Conservation (phyloP, 805 yeast genomes). For the Torulaspora gathmanii region DNA sequence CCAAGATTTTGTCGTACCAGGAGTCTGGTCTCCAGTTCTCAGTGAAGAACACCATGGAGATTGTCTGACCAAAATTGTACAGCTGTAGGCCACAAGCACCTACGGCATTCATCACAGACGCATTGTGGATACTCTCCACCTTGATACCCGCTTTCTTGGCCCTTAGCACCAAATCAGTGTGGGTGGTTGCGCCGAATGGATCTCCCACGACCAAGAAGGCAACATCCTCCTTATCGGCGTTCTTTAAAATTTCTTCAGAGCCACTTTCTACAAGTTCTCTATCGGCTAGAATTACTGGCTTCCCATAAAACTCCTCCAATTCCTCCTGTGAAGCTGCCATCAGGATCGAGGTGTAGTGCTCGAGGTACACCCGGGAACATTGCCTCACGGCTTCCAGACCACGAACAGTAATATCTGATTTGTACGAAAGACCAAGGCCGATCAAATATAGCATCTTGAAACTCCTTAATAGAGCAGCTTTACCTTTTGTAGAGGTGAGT, state of each 20-base stretch:
- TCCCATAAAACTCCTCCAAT: constrained; percentile 79
- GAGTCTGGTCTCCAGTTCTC: constrained; percentile 96
- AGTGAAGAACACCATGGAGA: constrained; percentile 93
- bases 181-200: constrained; percentile 97
- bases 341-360: constrained; percentile 89
- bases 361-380: constrained; percentile 88
- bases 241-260: constrained; percentile 72
- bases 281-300: constrained; percentile 82
- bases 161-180: constrained; percentile 86
- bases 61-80: constrained; percentile 94
- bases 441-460: constrained; percentile 74
- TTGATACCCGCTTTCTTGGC: constrained; percentile 80
- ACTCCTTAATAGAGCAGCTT: neutral
- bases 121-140: constrained; percentile 85
- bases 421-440: constrained; percentile 88
- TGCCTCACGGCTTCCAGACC: constrained; percentile 80
- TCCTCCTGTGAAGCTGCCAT: constrained; percentile 83
- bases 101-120: constrained; percentile 96
- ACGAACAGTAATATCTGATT: constrained; percentile 86
- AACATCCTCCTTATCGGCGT: constrained; percentile 75
- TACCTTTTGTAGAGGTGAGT: neutral
- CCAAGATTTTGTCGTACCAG: constrained; percentile 83
- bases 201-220: constrained; percentile 97
- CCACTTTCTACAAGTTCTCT: constrained; percentile 91
- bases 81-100: constrained; percentile 97